A percentile compares a stretch with the other conserved stretches of the same genome.
These are phyloP conservation scores for Echinosophora koreensis DNA, from an alignment of 306 rosid species.

Conservation along the genomic window DNA sequence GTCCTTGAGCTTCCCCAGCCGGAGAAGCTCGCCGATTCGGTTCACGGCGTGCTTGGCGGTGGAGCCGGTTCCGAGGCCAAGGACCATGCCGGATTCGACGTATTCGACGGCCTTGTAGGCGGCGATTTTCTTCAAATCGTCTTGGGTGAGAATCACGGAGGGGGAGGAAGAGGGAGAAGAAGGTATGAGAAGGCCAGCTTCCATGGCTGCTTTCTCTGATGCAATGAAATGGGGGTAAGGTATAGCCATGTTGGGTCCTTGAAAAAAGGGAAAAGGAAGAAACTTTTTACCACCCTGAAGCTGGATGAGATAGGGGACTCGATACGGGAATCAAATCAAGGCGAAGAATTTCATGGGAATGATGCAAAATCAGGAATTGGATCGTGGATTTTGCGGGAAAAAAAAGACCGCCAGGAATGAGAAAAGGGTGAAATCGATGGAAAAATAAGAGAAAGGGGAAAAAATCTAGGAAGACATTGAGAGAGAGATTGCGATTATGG, in stretches of 20 bases:
- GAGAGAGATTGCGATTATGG: not conserved
- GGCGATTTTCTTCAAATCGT: slow-evolving; percentile 87
- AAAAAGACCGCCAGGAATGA: not conserved
- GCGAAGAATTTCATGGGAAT: not conserved
- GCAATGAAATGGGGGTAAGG: slow-evolving; percentile 63
- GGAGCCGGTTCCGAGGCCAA: slow-evolving; percentile 92
- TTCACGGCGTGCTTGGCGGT: slow-evolving; percentile 84
- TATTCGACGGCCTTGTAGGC: slow-evolving; percentile 91
- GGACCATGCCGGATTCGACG: slow-evolving; percentile 88
- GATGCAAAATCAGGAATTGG: not conserved
- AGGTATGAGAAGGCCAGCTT: slow-evolving; percentile 61
- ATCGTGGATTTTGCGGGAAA: not conserved
- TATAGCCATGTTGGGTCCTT: slow-evolving; percentile 57
- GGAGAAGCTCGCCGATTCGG: slow-evolving; percentile 83
- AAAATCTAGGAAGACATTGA: slow-evolving; percentile 1
- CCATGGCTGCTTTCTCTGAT: slow-evolving; percentile 67
- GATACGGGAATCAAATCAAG: not conserved
- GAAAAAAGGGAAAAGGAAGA: not conserved
- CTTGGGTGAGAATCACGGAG: slow-evolving; percentile 70
- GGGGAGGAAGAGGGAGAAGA: slow-evolving; percentile 51
- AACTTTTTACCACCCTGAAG: not conserved
- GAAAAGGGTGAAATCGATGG: not conserved
- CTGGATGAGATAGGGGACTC: not conserved
- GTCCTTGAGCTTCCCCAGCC: slow-evolving; percentile 69
- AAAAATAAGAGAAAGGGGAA: not conserved